These are phyloP conservation scores for Aschersonia sp. DNA, from an alignment of 2,329 filamentous ascomycete species.

Conservation along the genomic window DNA sequence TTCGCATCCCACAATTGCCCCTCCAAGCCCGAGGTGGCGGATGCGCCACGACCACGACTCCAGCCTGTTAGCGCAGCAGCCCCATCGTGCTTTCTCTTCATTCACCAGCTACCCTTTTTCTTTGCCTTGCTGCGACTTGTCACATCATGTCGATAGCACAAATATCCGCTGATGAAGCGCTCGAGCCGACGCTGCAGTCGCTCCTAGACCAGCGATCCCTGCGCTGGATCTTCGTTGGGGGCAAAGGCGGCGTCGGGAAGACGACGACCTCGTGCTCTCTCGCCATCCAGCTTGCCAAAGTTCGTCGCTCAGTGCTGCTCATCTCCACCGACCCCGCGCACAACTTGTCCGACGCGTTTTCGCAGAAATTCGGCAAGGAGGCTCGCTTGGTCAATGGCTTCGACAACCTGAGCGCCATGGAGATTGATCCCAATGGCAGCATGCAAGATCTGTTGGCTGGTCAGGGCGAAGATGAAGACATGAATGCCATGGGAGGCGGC, in stretches of 20 bases:
- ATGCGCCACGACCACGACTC: no score
- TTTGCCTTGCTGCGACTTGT: no score
- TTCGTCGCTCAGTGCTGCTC: conserved; percentile 87
- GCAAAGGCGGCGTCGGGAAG: conserved; percentile 97
- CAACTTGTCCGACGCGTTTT: conserved; percentile 95
- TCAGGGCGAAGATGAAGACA: conserved; percentile 54
- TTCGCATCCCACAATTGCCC: no score
- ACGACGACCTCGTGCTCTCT: conserved; percentile 98
- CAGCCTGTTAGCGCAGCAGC: no score
- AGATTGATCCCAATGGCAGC: conserved; percentile 95
- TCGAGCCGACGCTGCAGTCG: conserved; percentile 87
- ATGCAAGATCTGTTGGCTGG: conserved; percentile 87
- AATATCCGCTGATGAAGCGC: conserved; percentile 46
- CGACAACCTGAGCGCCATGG: conserved; percentile 91
- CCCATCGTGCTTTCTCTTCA: no score
- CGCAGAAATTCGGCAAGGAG: conserved; percentile 98
- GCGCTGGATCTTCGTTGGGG: conserved; percentile 98
- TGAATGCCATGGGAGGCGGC: conserved; percentile 54
- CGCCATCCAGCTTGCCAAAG: conserved; percentile 91
- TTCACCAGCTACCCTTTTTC: no score
- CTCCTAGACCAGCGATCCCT: conserved; percentile 91
- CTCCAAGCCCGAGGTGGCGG: no score
- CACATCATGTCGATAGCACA: conserved; percentile 15
- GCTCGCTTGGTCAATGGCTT: conserved; percentile 86
- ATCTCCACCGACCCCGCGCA: conserved; percentile 98